phyloP scores from a whole-genome alignment of 768 basidiomycete genomes.

The Russula ochroleuca region DNA sequence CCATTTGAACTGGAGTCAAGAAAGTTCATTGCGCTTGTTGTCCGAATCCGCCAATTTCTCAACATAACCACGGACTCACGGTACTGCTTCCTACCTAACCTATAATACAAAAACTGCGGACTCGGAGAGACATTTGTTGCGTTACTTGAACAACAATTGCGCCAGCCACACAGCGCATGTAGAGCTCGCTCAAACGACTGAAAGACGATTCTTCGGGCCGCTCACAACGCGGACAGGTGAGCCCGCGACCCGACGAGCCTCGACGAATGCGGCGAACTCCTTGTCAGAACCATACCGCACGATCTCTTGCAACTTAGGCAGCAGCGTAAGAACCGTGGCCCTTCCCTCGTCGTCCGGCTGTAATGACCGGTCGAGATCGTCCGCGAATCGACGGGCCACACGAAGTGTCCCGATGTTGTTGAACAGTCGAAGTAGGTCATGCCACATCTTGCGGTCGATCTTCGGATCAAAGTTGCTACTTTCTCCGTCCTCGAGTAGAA shows the following conservation, averaged over 20 bases:
- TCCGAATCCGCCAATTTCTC: no score
- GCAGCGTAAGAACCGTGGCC: neutral
- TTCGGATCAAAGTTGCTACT: neutral
- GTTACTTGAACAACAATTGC: no score
- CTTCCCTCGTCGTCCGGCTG: neutral
- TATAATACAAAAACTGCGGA: no score
- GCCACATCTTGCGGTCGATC: neutral
- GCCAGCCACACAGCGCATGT: neutral
- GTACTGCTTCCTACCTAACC: no score
- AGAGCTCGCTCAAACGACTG: neutral
- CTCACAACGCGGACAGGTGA: neutral
- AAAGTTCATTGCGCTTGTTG: no score
- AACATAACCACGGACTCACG: no score
- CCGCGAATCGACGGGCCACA: neutral
- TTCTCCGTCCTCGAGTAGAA: neutral
- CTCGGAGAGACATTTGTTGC: no score
- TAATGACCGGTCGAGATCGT: neutral
- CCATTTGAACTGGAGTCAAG: no score
- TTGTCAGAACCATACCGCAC: neutral
- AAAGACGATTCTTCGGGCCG: neutral
- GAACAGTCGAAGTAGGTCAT: neutral
- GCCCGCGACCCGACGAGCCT: neutral
- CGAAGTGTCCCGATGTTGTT: neutral
- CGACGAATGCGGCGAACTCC: neutral
- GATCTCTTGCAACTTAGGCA: conserved; percentile 5